These are phyloP conservation scores for Cutaneotrichosporon cutaneum DNA, from an alignment of 1,284 basidiomycete genomes.

Conservation along the genomic window DNA sequence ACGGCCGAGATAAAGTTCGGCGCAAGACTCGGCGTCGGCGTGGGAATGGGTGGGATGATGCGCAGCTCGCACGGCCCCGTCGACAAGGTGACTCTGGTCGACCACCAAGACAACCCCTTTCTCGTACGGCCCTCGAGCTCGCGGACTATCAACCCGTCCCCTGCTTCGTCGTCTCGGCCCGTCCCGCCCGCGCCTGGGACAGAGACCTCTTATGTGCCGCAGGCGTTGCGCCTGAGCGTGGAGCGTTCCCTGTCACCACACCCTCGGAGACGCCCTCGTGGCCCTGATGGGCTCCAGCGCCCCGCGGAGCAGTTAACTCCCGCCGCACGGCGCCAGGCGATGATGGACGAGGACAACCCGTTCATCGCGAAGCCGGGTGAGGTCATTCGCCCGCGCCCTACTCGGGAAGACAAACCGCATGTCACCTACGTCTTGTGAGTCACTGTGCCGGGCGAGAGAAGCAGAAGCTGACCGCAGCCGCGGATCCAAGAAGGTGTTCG, in stretches of 20 bases:
- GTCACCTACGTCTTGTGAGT: slow-evolving; percentile 47
- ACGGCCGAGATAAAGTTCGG: slow-evolving; percentile 22
- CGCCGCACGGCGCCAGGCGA: slow-evolving; percentile 19
- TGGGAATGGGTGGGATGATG: slow-evolving; percentile 44
- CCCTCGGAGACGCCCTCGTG: neutral
- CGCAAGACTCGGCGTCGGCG: slow-evolving; percentile 36
- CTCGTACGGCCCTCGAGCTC: slow-evolving; percentile 11
- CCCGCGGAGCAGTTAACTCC: neutral
- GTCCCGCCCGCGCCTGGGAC: slow-evolving; percentile 15
- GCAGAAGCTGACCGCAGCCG: slow-evolving; percentile 19
- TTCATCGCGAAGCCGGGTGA: slow-evolving; percentile 44
- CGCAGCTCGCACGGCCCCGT: slow-evolving; percentile 27
- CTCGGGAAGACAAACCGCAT: slow-evolving; percentile 30
- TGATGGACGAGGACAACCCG: slow-evolving; percentile 42
- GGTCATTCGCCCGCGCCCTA: slow-evolving; percentile 14
- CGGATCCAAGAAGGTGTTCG: slow-evolving; percentile 47
- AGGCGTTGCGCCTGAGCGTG: slow-evolving; percentile 14
- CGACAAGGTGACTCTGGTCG: slow-evolving; percentile 34
- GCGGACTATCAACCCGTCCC: neutral
- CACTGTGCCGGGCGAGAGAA: neutral
- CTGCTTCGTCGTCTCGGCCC: neutral
- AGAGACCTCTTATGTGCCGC: slow-evolving; percentile 23
- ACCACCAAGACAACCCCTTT: slow-evolving; percentile 40
- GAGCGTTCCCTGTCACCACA: slow-evolving; percentile 22
- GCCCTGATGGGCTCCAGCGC: neutral